Percentiles rank a stretch among this genome's conserved stretches.
phyloP scores from a whole-genome alignment of 2,329 filamentous ascomycete species.

The Colletotrichum euphorbiae region DNA sequence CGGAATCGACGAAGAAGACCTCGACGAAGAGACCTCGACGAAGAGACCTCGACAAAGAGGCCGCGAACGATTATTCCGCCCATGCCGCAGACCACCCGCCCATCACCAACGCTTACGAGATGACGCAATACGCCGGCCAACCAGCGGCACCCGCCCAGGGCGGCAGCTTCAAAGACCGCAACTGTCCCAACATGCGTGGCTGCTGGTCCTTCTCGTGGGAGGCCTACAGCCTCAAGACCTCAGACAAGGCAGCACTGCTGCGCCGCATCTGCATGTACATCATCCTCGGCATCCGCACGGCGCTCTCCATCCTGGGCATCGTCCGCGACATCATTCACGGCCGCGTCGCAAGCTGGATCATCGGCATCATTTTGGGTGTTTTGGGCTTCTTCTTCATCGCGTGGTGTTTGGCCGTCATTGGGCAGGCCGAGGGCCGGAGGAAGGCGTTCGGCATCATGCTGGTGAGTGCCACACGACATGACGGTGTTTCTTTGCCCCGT shows the following conservation, averaged over 20 bases:
- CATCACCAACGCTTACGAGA: not conserved
- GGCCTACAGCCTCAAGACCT: constrained; percentile 28
- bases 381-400: constrained; percentile 31
- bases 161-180: constrained; percentile 21
- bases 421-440: constrained; percentile 29
- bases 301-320: constrained; percentile 24
- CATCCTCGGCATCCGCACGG: constrained; percentile 27
- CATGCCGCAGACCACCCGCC: fast-evolving
- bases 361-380: constrained; percentile 26
- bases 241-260: constrained; percentile 24
- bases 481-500: not conserved
- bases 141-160: not conserved
- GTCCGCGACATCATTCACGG: not conserved
- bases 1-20: no score
- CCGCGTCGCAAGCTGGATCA: constrained; percentile 8
- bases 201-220: constrained; percentile 35
- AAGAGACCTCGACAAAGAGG: no score
- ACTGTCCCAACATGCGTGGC: constrained; percentile 31
- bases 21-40: no score
- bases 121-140: not conserved
- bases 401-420: constrained; percentile 33
- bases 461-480: constrained; percentile 10
- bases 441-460: constrained; percentile 31
- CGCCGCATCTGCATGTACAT: constrained; percentile 36
- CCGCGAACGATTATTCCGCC: not conserved